Evolutionary conservation across 768 basidiomycete species (phyloP).

Genomic region (Pleurotus eryngii): DNA sequence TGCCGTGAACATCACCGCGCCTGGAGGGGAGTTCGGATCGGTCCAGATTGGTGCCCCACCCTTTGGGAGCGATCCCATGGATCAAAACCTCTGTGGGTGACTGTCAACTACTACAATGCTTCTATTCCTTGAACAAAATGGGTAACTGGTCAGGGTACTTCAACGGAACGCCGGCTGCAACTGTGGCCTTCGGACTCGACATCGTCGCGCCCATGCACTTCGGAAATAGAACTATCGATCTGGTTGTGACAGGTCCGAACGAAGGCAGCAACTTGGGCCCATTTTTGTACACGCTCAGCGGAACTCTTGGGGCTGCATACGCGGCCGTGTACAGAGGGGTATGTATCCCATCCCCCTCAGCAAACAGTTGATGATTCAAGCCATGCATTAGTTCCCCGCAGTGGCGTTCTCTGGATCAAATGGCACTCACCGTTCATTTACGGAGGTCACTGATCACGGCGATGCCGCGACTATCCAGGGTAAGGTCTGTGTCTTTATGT

Average conservation of each 20-base stretch:
- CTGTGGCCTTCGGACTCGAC: slow-evolving; percentile 24
- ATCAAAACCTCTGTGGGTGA: slow-evolving; percentile 22
- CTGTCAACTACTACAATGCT: neutral
- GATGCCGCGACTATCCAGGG: slow-evolving; percentile 27
- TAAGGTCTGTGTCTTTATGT: slow-evolving; percentile 8
- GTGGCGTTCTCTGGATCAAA: slow-evolving; percentile 28
- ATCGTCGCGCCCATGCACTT: slow-evolving; percentile 23
- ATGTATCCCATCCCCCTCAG: slow-evolving; percentile 2
- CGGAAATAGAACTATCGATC: slow-evolving; percentile 19
- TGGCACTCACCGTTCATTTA: slow-evolving; percentile 26
- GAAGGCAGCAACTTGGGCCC: slow-evolving; percentile 25
- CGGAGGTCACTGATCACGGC: slow-evolving; percentile 19
- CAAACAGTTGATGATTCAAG: neutral
- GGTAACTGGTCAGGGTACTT: slow-evolving; percentile 19
- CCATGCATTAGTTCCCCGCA: slow-evolving; percentile 18
- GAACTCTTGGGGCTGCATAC: slow-evolving; percentile 27
- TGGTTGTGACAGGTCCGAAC: slow-evolving; percentile 28
- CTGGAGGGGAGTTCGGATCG: slow-evolving; percentile 26
- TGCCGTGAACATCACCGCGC: slow-evolving; percentile 23
- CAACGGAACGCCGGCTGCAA: slow-evolving; percentile 28
- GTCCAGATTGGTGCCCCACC: slow-evolving; percentile 26
- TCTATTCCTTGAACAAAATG: neutral
- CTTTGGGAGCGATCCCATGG: slow-evolving; percentile 22
- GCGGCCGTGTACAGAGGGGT: slow-evolving; percentile 24
- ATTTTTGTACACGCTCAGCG: slow-evolving; percentile 25